Evolutionary conservation across 164 flowering plant species (phyloP).

Genomic region (Platanus orientalis): DNA sequence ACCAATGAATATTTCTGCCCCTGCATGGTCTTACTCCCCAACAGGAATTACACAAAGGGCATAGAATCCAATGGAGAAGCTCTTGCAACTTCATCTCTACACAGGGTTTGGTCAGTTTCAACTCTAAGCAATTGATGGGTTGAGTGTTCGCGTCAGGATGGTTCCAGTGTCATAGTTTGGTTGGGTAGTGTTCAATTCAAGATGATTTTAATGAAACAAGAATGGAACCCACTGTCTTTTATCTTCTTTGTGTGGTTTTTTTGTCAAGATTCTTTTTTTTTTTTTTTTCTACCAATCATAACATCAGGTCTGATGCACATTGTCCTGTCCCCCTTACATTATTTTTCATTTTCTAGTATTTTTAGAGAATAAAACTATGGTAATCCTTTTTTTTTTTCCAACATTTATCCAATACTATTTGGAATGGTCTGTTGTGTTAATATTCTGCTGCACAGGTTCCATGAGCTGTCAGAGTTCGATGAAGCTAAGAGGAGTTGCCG

Average conservation of each 20-base stretch:
- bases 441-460: conserved; percentile 50
- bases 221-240: background rate
- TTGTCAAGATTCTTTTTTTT: background rate
- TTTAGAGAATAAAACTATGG: too few species aligned
- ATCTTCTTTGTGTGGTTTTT: background rate
- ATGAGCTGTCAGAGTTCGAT: conserved; percentile 72
- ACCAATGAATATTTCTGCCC: background rate
- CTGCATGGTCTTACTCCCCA: background rate
- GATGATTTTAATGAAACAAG: background rate
- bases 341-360: too few species aligned
- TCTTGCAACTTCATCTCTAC: background rate
- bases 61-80: background rate
- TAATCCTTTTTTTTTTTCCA: too few species aligned
- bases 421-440: background rate
- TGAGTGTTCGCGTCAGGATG: background rate
- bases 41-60: background rate
- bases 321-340: too few species aligned
- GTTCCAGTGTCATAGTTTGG: background rate
- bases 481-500: conserved; percentile 81
- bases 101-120: background rate
- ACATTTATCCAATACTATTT: too few species aligned
- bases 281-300: background rate
- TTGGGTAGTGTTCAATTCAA: background rate
- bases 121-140: background rate
- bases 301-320: background rate